Conservation (phyloP, 371 early-diverging fungal genomes). For the Smittium mucronatum region DNA sequence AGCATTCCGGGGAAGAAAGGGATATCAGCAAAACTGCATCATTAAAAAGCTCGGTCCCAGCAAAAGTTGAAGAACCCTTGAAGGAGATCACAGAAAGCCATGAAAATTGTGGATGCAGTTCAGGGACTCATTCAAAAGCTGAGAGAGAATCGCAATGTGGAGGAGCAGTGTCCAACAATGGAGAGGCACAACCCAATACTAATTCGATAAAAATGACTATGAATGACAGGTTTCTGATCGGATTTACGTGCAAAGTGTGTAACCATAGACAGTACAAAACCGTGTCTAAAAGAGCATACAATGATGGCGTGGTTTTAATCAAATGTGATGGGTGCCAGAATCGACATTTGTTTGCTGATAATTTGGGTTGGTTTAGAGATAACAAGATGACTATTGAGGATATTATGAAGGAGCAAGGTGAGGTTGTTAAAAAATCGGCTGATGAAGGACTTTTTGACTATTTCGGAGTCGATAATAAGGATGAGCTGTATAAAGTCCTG, state of each 20-base stretch:
- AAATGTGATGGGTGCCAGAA: slow-evolving; percentile 84
- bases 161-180: no score
- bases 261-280: slow-evolving; percentile 63
- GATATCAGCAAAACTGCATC: no score
- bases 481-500: slow-evolving; percentile 1
- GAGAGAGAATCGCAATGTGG: no score
- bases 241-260: slow-evolving; percentile 92
- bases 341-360: slow-evolving; percentile 89
- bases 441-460: slow-evolving; percentile 25
- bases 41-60: no score
- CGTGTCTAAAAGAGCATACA: slow-evolving; percentile 83
- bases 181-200: no score
- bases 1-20: no score
- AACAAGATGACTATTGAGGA: slow-evolving; percentile 64
- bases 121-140: no score
- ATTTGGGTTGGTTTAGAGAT: slow-evolving; percentile 83
- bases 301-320: slow-evolving; percentile 84
- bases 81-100: no score
- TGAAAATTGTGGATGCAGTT: no score
- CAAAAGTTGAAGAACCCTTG: no score
- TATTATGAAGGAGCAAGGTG: slow-evolving; percentile 68
- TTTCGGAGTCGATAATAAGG: slow-evolving; percentile 15
- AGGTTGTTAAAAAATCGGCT: slow-evolving; percentile 38
- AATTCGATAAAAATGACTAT: background rate
- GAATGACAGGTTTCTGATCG: slow-evolving; percentile 58